phyloP scores from a whole-genome alignment of 495 filamentous ascomycete genomes.

The Hyaloscypha variabilis region DNA sequence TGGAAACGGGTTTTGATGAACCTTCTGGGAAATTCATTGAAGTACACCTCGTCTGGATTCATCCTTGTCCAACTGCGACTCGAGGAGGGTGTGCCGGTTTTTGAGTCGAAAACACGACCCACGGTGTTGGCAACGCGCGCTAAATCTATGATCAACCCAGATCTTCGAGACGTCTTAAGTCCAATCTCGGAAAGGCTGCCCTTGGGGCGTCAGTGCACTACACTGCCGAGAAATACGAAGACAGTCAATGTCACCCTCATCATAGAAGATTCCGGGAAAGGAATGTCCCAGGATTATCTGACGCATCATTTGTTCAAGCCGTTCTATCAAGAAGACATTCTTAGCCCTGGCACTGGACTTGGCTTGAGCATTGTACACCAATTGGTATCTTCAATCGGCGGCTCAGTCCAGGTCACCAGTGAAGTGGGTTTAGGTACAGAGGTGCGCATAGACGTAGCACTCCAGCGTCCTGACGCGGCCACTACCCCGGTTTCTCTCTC shows the following conservation, averaged over 20 bases:
- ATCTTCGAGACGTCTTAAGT: not conserved
- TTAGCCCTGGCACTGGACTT: slow-evolving; percentile 64
- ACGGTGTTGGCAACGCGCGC: not conserved
- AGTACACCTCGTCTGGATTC: slow-evolving; percentile 68
- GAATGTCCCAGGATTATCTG: slow-evolving; percentile 68
- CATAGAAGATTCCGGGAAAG: slow-evolving; percentile 34
- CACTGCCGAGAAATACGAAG: not conserved
- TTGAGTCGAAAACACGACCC: not conserved
- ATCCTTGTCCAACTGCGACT: slow-evolving; percentile 42
- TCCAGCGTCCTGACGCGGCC: not conserved
- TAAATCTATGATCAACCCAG: not conserved
- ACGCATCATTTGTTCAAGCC: slow-evolving; percentile 52
- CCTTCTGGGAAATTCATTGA: slow-evolving; percentile 77
- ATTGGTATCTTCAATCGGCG: slow-evolving; percentile 58
- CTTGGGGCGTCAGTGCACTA: not conserved
- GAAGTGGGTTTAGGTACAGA: slow-evolving; percentile 18
- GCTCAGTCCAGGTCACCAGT: slow-evolving; percentile 54
- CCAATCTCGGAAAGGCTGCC: not conserved
- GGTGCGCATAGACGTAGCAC: not conserved
- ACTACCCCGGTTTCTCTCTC: not conserved
- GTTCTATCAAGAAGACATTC: slow-evolving; percentile 68
- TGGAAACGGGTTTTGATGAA: slow-evolving; percentile 78
- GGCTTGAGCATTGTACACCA: slow-evolving; percentile 69
- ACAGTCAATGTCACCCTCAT: not conserved
- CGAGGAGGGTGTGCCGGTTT: not conserved